Base-by-base conservation (phyloP, 352 stramenopile species). In the Phytophthora cajani region DNA sequence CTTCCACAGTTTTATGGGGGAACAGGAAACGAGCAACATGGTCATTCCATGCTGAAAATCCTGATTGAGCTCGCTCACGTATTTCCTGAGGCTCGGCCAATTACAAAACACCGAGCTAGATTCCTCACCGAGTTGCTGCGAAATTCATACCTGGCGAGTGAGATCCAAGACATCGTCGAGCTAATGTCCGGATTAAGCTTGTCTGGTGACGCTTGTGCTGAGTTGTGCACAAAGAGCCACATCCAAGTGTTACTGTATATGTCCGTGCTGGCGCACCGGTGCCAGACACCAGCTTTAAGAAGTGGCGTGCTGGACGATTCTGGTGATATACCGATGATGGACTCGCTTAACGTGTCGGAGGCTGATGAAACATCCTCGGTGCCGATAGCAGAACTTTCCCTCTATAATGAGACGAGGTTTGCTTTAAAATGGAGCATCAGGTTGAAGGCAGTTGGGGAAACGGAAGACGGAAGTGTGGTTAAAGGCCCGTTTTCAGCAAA, bases 291-390 rank as follows among this genome's bases (percentile, higher is more conserved):
- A 56, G 25, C 51, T 30, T 10, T 68, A 42, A 44, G 33, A 33
- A 74, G 64, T 46, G 71, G 62, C 8, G 36, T 49, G 17, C 61
- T 33, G 30, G 75, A 40, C 19, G 63, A 78, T 65, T 67, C 82
- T 17, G 76, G 81, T 27, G 85, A 89, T 19, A 89, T 93, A 52
- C 87, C 87, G 5, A 75, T 94, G 6, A 91, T 94, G 70, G 85
- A 87, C 23, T 77, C 89, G n/a, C 67, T 87, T 8, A 61, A 58
- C 0, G 71, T 77, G 25, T 85, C 81, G 1, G 82, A 88, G n/a
- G 50, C 44, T 17, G 67, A 68, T 6, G 81, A 77, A 27, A 75
- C 67, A 2, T 91, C 82, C 1, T 91, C 78, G 2, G 69, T 91
- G 17, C 83, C 83, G 10, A 90, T 92, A 63, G 85, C 84, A n/a